A percentile compares a stretch with the other conserved stretches of the same genome.
These are phyloP conservation scores for Syncephalis fuscata DNA, from an alignment of 371 early-diverging fungal species.

Conservation along the genomic window DNA sequence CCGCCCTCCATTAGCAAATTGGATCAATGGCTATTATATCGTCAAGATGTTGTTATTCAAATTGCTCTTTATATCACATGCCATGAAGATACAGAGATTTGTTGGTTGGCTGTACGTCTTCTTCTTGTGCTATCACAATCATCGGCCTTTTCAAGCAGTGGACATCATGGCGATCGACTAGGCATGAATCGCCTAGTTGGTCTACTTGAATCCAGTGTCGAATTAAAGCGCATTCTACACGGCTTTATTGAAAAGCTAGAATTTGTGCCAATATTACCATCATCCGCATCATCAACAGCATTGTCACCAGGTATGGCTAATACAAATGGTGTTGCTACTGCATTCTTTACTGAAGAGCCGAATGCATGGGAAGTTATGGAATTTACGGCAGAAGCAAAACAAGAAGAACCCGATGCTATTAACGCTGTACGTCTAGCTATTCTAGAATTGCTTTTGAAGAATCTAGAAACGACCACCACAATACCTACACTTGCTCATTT, in stretches of 20 bases:
- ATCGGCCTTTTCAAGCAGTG: conserved; percentile 13
- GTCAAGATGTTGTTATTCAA: conserved; percentile 39
- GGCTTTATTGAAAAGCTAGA: conserved; percentile 64
- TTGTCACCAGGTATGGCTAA: too few species aligned
- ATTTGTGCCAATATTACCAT: conserved; percentile 16
- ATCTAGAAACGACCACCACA: conserved; percentile 17
- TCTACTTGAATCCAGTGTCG: conserved; percentile 37
- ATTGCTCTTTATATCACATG: conserved; percentile 52
- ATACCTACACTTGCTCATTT: conserved; percentile 73
- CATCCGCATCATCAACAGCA: conserved; percentile 6
- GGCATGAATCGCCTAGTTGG: conserved; percentile 45
- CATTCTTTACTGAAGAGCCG: conserved; percentile 1
- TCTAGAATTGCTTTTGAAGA: conserved; percentile 46
- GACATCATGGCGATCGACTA: conserved; percentile 21
- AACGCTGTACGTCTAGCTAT: conserved; percentile 48
- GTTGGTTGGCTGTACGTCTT: conserved; percentile 54
- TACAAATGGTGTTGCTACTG: too few species aligned
- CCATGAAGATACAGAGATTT: conserved; percentile 45
- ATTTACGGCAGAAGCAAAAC: conserved; percentile 9
- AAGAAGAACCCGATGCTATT: conserved; percentile 1
- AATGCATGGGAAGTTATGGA: conserved; percentile 1
- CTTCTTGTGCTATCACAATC: conserved; percentile 51
- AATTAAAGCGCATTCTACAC: conserved; percentile 44
- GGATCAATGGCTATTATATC: conserved; percentile 59
- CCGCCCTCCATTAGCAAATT: conserved; percentile 36